phyloP scores from a whole-genome alignment of 306 rosid species.

The Cyclanthera cordifolia region DNA sequence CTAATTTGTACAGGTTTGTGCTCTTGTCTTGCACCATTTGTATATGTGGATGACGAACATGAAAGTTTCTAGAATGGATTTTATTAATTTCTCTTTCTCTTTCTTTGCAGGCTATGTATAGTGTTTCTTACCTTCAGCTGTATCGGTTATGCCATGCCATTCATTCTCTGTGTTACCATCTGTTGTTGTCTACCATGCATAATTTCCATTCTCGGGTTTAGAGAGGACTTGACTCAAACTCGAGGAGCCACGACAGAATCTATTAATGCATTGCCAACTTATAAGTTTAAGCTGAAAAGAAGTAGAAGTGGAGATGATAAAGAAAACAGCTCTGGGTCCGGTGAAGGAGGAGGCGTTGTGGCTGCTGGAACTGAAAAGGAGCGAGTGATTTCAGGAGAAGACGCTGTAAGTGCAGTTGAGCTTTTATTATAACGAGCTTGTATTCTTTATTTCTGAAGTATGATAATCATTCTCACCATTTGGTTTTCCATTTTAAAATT shows the following conservation, averaged over 20 bases:
- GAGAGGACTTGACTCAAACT: conserved; percentile 72
- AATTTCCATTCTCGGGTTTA: conserved; percentile 84
- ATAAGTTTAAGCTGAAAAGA: conserved; percentile 84
- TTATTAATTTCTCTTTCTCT: conserved; percentile 18
- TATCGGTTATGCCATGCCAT: conserved; percentile 97
- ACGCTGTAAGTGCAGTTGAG: conserved; percentile 52
- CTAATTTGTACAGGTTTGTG: conserved; percentile 78
- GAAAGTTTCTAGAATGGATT: not conserved
- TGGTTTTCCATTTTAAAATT: not conserved
- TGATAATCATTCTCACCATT: not conserved
- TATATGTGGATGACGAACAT: not conserved
- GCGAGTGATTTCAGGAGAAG: conserved; percentile 80
- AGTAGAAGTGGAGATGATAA: conserved; percentile 38
- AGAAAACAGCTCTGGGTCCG: conserved; percentile 32
- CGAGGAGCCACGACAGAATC: conserved; percentile 91
- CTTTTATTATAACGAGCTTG: not conserved
- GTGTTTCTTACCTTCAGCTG: conserved; percentile 91
- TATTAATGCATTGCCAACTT: conserved; percentile 68
- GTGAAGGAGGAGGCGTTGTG: conserved; percentile 79
- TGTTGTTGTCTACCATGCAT: conserved; percentile 98
- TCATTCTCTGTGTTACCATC: conserved; percentile 91
- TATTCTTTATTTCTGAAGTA: not conserved
- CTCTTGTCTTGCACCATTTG: conserved; percentile 14
- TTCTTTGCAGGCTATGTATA: conserved; percentile 72
- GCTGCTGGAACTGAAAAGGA: conserved; percentile 91